A percentile compares a stretch with the other conserved stretches of the same genome.
Evolutionary conservation across 1,284 basidiomycete genomes (phyloP).

Genomic region (Heterobasidion irregulare): DNA sequence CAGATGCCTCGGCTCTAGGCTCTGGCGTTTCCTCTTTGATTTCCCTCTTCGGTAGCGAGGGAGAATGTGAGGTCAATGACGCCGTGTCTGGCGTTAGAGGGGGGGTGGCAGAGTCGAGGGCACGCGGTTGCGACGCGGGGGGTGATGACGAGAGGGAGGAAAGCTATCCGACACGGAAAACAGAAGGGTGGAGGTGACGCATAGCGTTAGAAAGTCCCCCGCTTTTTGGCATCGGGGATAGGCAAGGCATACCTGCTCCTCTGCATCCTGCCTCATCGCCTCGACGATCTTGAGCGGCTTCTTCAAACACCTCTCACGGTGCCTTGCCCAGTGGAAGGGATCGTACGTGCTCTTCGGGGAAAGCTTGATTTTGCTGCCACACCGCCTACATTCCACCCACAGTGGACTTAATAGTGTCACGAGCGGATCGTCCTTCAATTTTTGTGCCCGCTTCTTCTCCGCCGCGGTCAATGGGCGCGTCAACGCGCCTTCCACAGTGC

Average conservation of each 20-base stretch:
- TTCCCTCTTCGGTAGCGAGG: background rate
- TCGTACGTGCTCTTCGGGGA: conserved; percentile 61
- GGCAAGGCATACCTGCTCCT: conserved; percentile 8
- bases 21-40: conserved; percentile 7
- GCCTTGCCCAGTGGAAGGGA: conserved; percentile 58
- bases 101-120: conserved; percentile 14
- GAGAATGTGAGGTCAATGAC: conserved; percentile 9
- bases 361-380: conserved; percentile 51
- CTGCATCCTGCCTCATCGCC: conserved; percentile 13
- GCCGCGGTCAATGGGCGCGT: conserved; percentile 16
- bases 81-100: conserved; percentile 30
- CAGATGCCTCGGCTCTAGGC: background rate
- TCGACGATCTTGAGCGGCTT: conserved; percentile 14
- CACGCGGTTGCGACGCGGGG: conserved; percentile 2
- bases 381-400: conserved; percentile 48
- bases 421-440: conserved; percentile 39
- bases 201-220: background rate
- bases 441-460: conserved; percentile 36
- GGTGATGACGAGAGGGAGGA: conserved; percentile 1
- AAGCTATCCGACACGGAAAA: background rate
- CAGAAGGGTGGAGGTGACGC: background rate
- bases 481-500: background rate
- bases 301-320: conserved; percentile 46
- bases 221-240: too few species aligned
- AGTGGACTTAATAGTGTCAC: conserved; percentile 43